These are phyloP conservation scores for Zygotorulaspora danielsina DNA, from an alignment of 805 yeast species.

Conservation along the genomic window DNA sequence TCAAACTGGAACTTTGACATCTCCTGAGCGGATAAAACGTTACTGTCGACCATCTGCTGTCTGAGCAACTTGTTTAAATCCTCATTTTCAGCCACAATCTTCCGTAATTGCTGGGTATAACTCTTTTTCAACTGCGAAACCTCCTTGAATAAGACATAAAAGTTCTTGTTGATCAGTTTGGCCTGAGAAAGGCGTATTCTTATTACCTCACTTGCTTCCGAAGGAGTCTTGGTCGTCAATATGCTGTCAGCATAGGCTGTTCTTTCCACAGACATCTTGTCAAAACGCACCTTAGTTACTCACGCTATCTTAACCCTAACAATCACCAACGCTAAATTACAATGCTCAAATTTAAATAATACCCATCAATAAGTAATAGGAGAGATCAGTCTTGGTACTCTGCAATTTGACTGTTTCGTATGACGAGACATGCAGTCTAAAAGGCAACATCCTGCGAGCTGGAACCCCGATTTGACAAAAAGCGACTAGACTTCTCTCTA, in stretches of 20 bases:
- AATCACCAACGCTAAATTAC: not conserved
- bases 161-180: conserved; percentile 51
- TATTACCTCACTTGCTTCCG: conserved; percentile 56
- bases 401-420: too few species aligned
- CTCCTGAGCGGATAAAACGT: conserved; percentile 42
- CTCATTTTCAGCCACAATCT: conserved; percentile 31
- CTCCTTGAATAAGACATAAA: conserved; percentile 58
- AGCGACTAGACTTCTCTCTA: too few species aligned
- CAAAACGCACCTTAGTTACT: not conserved
- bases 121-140: conserved; percentile 45
- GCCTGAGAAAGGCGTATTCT: conserved; percentile 54
- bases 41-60: conserved; percentile 36
- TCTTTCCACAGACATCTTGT: conserved; percentile 28
- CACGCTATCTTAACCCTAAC: not conserved
- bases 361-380: not conserved
- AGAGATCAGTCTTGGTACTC: not conserved
- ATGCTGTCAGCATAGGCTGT: conserved; percentile 40
- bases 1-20: conserved; percentile 47
- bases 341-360: too few species aligned
- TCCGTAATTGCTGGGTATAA: conserved; percentile 47
- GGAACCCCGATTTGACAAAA: too few species aligned
- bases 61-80: conserved; percentile 36
- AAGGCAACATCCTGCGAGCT: too few species aligned
- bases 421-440: too few species aligned
- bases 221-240: conserved; percentile 47